phyloP scores from a whole-genome alignment of 345 rosid genomes.

The Hibiscus mutabilis region DNA sequence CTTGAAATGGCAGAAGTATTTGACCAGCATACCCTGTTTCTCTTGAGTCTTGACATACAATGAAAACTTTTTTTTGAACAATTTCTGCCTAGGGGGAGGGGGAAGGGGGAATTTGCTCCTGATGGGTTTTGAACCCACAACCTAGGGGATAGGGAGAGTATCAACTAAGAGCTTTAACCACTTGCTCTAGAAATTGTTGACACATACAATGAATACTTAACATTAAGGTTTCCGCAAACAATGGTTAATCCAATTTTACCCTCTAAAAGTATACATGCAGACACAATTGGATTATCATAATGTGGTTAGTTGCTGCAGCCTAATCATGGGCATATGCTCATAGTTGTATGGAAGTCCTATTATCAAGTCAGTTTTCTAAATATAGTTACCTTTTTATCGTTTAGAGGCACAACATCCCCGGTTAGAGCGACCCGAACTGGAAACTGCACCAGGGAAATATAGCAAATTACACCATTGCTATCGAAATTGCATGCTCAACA shows the following conservation, averaged over 20 bases:
- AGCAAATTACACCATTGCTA: slow-evolving; percentile 9
- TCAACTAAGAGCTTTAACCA: no score
- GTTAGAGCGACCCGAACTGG: slow-evolving; percentile 70
- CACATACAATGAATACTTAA: background rate
- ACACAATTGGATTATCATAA: background rate
- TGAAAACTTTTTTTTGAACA: no score
- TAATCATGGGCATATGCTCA: background rate
- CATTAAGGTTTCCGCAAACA: background rate
- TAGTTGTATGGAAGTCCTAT: background rate
- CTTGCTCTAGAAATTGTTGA: no score
- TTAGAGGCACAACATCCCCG: slow-evolving; percentile 67
- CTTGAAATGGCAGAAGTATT: background rate
- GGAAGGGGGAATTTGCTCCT: no score
- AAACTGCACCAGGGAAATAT: slow-evolving; percentile 40
- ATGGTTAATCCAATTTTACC: background rate
- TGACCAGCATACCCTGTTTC: background rate
- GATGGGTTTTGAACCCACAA: no score
- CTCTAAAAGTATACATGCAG: background rate
- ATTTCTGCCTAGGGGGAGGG: no score
- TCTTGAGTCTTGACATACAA: slow-evolving; percentile 1
- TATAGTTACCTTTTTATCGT: slow-evolving; percentile 50
- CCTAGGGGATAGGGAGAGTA: no score
- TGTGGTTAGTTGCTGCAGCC: background rate
- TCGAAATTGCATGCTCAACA: background rate
- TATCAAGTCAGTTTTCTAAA: background rate